Evolutionary conservation across 225 moss, liverwort and hornwort genomes (phyloP).

Genomic region (Pseudoscleropodium purum): DNA sequence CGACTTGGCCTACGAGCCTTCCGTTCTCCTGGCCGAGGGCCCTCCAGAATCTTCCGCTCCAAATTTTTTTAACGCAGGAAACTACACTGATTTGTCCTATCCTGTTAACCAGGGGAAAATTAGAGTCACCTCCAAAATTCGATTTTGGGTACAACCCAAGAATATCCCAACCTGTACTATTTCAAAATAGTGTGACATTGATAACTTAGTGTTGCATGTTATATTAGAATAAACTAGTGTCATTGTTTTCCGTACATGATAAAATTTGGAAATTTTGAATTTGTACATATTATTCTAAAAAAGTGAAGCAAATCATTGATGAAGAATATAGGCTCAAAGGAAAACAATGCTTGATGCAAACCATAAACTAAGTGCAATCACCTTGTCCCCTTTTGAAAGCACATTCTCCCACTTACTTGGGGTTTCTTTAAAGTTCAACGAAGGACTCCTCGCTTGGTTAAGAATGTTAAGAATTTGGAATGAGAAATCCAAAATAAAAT

Average conservation of each 20-base stretch:
- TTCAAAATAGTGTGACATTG: neutral
- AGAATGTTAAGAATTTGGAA: neutral
- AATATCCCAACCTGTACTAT: neutral
- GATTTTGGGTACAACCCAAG: neutral
- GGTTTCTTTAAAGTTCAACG: neutral
- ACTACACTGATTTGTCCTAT: neutral
- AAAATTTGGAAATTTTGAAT: neutral
- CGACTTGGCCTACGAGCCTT: neutral
- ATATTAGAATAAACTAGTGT: neutral
- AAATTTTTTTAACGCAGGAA: neutral
- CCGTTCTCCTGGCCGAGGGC: neutral
- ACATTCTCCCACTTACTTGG: neutral
- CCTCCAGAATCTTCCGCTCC: neutral
- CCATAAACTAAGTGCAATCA: neutral
- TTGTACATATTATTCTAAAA: too few relatives aligned
- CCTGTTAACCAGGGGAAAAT: neutral
- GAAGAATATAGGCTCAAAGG: neutral
- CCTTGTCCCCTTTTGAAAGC: neutral
- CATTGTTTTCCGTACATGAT: neutral
- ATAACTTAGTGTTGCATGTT: neutral
- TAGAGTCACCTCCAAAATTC: neutral
- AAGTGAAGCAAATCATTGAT: neutral
- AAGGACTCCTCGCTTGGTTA: fast-evolving
- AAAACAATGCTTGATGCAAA: neutral
- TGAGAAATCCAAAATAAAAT: neutral